These are phyloP conservation scores for Camellia granthamiana DNA, from an alignment of 148 eudicot genomes.

Conservation along the genomic window DNA sequence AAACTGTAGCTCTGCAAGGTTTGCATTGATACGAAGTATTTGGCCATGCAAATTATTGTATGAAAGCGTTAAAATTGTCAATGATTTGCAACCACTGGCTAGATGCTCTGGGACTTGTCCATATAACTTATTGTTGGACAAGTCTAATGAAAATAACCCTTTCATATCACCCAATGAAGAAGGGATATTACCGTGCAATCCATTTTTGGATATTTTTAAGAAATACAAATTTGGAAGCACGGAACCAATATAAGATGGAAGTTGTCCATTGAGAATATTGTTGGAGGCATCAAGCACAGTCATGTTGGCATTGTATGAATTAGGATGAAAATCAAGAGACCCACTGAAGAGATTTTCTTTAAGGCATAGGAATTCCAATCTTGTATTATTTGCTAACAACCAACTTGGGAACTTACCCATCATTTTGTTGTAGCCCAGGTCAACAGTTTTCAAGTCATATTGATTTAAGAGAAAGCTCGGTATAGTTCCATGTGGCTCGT, in stretches of 20 bases:
- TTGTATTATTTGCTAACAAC: neutral
- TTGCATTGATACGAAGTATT: neutral
- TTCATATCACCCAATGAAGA: constrained; percentile 12
- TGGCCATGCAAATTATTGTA: neutral
- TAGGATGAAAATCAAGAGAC: neutral
- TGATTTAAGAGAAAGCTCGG: neutral
- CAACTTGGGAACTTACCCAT: neutral
- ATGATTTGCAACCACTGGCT: neutral
- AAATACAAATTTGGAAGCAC: neutral
- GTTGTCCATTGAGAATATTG: neutral
- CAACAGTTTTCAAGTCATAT: neutral
- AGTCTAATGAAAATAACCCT: neutral
- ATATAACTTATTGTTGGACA: neutral
- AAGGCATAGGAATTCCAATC: neutral
- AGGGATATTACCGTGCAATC: constrained; percentile 15
- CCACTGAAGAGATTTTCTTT: neutral
- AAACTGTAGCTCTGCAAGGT: neutral
- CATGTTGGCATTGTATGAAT: too few relatives aligned
- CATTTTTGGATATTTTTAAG: constrained; percentile 13
- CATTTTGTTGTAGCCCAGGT: neutral
- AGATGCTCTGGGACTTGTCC: neutral
- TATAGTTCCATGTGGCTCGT: neutral
- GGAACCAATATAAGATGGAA: neutral
- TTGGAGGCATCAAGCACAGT: too few relatives aligned
- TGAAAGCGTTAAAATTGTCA: neutral